A percentile compares a stretch with the other conserved stretches of the same genome.
These are phyloP conservation scores for Verbena officinalis DNA, from an alignment of 257 asterid species.

Conservation along the genomic window DNA sequence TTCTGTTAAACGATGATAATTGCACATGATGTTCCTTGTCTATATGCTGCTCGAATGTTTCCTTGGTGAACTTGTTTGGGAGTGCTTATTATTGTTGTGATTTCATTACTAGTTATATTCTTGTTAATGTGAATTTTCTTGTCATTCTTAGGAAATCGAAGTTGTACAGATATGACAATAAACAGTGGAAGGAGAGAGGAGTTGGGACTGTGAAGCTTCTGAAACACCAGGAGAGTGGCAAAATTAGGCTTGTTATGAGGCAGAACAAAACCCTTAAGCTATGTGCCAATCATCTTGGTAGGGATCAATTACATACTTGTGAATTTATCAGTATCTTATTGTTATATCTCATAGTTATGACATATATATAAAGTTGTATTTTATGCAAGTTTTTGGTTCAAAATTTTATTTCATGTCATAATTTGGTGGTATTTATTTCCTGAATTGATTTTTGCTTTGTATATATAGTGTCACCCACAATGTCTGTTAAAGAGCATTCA, in stretches of 20 bases:
- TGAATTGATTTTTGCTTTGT: constrained; percentile 20
- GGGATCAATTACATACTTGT: not conserved
- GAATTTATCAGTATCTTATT: not conserved
- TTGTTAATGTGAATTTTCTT: not conserved
- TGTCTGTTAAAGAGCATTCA: constrained; percentile 77
- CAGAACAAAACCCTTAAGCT: constrained; percentile 89
- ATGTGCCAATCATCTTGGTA: constrained; percentile 90
- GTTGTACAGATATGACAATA: constrained; percentile 81
- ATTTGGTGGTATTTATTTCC: not conserved
- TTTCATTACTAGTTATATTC: not conserved
- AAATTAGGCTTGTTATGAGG: constrained; percentile 90
- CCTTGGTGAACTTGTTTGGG: not conserved
- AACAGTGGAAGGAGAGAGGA: constrained; percentile 93
- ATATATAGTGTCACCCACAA: constrained; percentile 58
- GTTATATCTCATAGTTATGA: not conserved
- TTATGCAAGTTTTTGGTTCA: not conserved
- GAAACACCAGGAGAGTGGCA: constrained; percentile 69
- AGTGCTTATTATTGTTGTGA: not conserved
- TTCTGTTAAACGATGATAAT: not conserved
- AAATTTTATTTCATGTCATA: not conserved
- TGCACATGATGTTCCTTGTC: not conserved
- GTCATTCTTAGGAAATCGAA: constrained; percentile 64
- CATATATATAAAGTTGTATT: not conserved
- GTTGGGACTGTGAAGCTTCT: constrained; percentile 81
- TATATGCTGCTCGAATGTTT: not conserved